Base-by-base conservation (phyloP, 129 eudicot genomes). In the Ambrosia artemisiifolia region DNA sequence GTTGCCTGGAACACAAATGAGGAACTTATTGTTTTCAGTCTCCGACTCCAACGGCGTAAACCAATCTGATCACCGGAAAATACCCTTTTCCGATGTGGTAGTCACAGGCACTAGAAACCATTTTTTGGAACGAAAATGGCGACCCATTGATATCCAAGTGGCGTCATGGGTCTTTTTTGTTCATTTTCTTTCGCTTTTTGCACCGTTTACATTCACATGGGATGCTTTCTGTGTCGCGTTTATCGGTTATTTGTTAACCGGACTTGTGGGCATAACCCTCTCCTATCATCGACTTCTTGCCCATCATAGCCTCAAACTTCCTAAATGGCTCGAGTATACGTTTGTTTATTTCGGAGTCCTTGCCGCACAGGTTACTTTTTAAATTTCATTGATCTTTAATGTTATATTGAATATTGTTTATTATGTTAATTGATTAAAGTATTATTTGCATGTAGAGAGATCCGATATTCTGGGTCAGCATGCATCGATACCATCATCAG, bases 391-490 rank as follows among this genome's bases (percentile, higher is more conserved):
- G 9, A 19, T 46, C 19, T 43, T 24, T 55, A 1, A 51, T 13
- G 0, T n/a, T 0, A 9, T 11, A 5, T 3, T 2, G n/a, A 14
- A 0, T 20, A 24, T 56, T 3, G 6, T 24, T 17, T 28, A 40
- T 35, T 11, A 35, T 11, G 24, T 9, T 62, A 13, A 48, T 64
- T 42, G 47, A 18, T 69, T 76, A 67, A 35, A 55, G 17, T 56
- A 50, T 8, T 33, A 5, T 53, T 56, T 34, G 32, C 7, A 46
- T 69, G 48, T 47, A 85, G 89, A 77, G 86, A 51, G 82, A 75
- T 85, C 89, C 89, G 79, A 81, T 85, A 69, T 77, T 70, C 48
- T 85, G 89, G 89, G 89, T 85, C 63, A 85, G 89, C 65, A 65
- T 79, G 70, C 89, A 81, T 66, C 82, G 89, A 42, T 73, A 78